Evolutionary conservation across 106 monocot species (phyloP), one percentile per base, ranked within the genome.

Genomic region (Dactylorhiza incarnata): DNA sequence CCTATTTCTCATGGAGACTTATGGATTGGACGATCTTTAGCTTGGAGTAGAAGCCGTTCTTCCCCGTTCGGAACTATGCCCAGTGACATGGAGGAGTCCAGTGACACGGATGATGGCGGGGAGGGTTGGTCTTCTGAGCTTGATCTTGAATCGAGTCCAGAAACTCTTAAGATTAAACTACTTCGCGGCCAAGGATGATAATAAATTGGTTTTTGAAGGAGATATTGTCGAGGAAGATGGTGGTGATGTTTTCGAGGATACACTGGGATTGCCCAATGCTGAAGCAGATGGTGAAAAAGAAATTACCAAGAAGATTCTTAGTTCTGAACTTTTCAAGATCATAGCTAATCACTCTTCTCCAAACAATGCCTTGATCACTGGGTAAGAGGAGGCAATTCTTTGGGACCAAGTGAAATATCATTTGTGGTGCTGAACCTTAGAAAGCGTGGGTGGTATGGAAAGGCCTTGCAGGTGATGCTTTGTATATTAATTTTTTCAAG

Each of bases 381-480:
- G 86, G 63, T 87, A 11, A 67, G 74, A 77, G 85, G 87, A 72
- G 90, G 94, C 15, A 86, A 91, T 61, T 14, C 84, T 49, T 50
- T 91, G 49, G 90, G 80, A 49, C 71, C 78, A 49, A 48, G 45
- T 61, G 88, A 88, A 49, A 59, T 89, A 43, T 69, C 44, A 24
- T 6, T 37, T 45, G 73, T 61, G 44, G 22, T 92, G 26, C 53
- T 84, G 25, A 58, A 53, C 53, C 91, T 94, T 65, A 78, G 94
- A 16, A 94, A 71, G 76, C 49, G 82, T 17, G 55, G 71, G 43
- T 50, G 81, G 48, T 94, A 71, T 77, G 75, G 24, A 14, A 94
- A 94, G 77, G 91, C 94, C 48, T 59, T 94, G 63, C 85, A 89
- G 90, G 94, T 94, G 65, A 65, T 65, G 65, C 65, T 65, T 14